These are phyloP conservation scores for Cyathus striatus DNA, from an alignment of 768 basidiomycete species.

Conservation along the genomic window DNA sequence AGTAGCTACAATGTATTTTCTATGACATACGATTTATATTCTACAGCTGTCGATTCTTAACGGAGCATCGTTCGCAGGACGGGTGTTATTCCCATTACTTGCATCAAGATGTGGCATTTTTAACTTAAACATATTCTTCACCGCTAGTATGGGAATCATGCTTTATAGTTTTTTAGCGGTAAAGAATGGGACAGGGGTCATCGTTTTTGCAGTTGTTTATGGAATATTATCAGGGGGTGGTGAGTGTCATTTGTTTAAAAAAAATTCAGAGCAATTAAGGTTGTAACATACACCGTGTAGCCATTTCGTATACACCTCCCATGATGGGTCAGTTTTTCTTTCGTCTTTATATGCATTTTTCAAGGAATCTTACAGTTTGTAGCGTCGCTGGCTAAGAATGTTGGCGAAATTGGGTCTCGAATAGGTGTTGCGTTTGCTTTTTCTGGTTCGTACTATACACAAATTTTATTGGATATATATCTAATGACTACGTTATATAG, in stretches of 20 bases:
- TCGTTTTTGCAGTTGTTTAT: slow-evolving; percentile 2
- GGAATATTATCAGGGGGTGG: neutral
- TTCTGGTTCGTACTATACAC: slow-evolving; percentile 6
- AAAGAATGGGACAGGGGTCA: neutral
- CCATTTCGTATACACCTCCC: slow-evolving; percentile 1
- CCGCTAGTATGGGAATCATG: neutral
- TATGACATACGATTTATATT: neutral
- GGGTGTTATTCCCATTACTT: neutral
- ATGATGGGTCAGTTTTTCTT: neutral
- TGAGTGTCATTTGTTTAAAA: neutral
- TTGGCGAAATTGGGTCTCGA: slow-evolving; percentile 2
- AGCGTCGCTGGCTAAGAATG: neutral
- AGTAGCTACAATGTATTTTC: neutral
- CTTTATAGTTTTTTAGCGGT: neutral
- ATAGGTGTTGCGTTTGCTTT: slow-evolving; percentile 11
- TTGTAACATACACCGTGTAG: neutral
- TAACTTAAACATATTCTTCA: slow-evolving; percentile 1
- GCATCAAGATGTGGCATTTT: neutral
- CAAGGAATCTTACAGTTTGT: neutral
- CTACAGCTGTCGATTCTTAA: slow-evolving; percentile 2
- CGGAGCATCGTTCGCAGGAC: neutral
- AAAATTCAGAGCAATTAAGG: neutral
- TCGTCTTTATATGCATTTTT: neutral
- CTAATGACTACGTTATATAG: neutral
- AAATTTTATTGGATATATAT: too few relatives aligned